Percentiles rank a stretch among this genome's conserved stretches.
phyloP scores from a whole-genome alignment of 768 basidiomycete genomes.

The Phaffia australis region DNA sequence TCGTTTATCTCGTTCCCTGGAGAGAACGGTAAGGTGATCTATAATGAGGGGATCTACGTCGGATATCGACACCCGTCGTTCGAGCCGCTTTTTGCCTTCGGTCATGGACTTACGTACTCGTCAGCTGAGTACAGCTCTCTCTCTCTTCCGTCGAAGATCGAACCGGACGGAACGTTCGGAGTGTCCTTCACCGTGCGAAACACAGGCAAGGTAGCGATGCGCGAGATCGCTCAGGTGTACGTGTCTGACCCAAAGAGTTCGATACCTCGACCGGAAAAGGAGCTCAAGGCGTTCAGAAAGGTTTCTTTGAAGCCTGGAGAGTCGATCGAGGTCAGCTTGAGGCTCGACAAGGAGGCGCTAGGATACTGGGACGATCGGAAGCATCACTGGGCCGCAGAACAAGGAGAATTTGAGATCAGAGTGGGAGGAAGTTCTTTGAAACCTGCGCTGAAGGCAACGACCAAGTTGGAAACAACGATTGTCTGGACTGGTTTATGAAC shows the following conservation, averaged over 20 bases:
- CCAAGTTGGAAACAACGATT: constrained; percentile 23
- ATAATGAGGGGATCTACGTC: constrained; percentile 31
- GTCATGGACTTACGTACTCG: constrained; percentile 29
- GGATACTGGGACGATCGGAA: constrained; percentile 45
- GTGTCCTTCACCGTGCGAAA: constrained; percentile 27
- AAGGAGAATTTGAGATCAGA: constrained; percentile 43
- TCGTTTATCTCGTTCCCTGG: constrained; percentile 5
- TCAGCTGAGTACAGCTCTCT: constrained; percentile 27
- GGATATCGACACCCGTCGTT: constrained; percentile 34
- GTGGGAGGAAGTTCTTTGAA: constrained; percentile 46
- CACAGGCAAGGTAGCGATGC: constrained; percentile 22
- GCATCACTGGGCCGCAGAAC: constrained; percentile 45
- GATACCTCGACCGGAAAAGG: constrained; percentile 11
- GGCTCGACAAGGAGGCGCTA: constrained; percentile 32
- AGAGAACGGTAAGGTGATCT: constrained; percentile 17
- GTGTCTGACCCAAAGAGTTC: background rate
- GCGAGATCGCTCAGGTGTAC: constrained; percentile 29
- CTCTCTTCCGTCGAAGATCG: constrained; percentile 1
- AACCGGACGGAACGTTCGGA: constrained; percentile 16
- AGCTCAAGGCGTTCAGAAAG: constrained; percentile 34
- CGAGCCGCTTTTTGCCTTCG: constrained; percentile 33
- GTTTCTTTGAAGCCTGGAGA: constrained; percentile 27
- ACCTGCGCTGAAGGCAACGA: constrained; percentile 29
- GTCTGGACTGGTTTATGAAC: constrained; percentile 29
- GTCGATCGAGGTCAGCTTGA: constrained; percentile 31